Evolutionary conservation across 192 early-diverging fungal genomes (phyloP).

Genomic region (Geosiphon pyriformis): DNA sequence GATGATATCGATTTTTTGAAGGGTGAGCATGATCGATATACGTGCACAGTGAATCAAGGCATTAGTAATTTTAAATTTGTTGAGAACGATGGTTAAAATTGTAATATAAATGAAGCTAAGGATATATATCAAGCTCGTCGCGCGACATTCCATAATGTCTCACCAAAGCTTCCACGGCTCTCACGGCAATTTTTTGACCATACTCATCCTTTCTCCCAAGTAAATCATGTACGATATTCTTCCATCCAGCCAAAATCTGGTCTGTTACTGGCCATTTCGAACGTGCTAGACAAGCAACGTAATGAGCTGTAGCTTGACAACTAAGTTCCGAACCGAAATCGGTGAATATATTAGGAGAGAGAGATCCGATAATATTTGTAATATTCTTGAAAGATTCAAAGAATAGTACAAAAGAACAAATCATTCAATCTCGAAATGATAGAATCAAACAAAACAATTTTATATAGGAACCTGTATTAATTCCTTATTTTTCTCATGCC

Average conservation of each 20-base stretch:
- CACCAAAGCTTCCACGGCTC: conserved; percentile 42
- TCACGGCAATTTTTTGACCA: conserved; percentile 49
- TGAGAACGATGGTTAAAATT: not conserved
- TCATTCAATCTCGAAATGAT: no score
- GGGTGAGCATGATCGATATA: conserved; percentile 28
- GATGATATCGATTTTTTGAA: conserved; percentile 38
- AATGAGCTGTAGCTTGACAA: conserved; percentile 45
- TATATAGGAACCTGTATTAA: conserved; percentile 29
- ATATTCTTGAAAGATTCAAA: conserved; percentile 32
- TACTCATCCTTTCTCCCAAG: conserved; percentile 63
- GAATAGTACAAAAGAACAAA: not conserved
- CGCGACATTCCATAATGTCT: conserved; percentile 34
- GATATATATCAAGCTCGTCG: conserved; percentile 34
- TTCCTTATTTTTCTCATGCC: conserved; percentile 19
- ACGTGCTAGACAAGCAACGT: conserved; percentile 44
- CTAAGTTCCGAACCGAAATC: conserved; percentile 60
- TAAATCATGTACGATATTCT: conserved; percentile 42
- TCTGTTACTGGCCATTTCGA: conserved; percentile 35
- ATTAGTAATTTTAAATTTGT: not conserved
- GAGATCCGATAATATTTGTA: conserved; percentile 28
- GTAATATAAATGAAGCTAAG: not conserved
- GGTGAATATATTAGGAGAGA: conserved; percentile 40
- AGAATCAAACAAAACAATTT: no score
- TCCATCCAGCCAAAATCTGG: conserved; percentile 40
- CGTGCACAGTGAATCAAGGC: conserved; percentile 9